A percentile compares a stretch with the other conserved stretches of the same genome.
phyloP scores from a whole-genome alignment of 129 eudicot species.

The Saussurea involucrata region DNA sequence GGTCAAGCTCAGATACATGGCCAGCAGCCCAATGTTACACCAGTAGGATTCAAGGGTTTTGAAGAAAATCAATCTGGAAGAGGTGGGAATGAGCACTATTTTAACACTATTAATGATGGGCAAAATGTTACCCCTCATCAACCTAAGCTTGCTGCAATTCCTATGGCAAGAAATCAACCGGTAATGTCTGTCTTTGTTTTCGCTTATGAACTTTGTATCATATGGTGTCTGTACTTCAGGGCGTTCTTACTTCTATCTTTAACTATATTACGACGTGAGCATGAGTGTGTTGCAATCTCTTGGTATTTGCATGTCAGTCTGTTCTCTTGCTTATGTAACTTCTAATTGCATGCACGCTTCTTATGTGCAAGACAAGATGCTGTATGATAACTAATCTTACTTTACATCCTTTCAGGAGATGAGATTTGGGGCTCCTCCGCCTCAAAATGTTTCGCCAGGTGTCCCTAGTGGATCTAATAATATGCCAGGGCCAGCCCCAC shows the following conservation, averaged over 20 bases:
- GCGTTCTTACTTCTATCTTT: neutral
- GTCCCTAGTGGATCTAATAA: slow-evolving; percentile 38
- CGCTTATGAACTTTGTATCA: neutral
- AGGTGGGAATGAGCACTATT: slow-evolving; percentile 50
- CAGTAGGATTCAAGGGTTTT: slow-evolving; percentile 48
- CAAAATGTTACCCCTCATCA: slow-evolving; percentile 42
- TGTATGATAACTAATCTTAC: neutral
- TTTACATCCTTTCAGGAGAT: slow-evolving; percentile 43
- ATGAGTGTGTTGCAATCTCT: neutral
- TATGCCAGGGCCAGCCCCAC: slow-evolving; percentile 36
- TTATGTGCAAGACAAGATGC: neutral
- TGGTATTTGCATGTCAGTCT: neutral
- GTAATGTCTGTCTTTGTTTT: slow-evolving; percentile 23
- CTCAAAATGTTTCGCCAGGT: slow-evolving; percentile 41
- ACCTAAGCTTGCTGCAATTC: slow-evolving; percentile 87
- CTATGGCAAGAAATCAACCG: slow-evolving; percentile 67
- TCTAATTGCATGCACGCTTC: neutral
- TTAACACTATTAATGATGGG: slow-evolving; percentile 43
- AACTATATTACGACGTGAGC: neutral
- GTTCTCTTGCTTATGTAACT: neutral
- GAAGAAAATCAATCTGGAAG: slow-evolving; percentile 61
- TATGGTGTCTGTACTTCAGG: neutral
- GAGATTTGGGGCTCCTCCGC: slow-evolving; percentile 47
- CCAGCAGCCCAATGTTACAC: slow-evolving; percentile 57
- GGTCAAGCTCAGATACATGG: slow-evolving; percentile 50